Evolutionary conservation across 2,329 filamentous ascomycete genomes (phyloP), one percentile per base, ranked within the genome.

Genomic region (Calonectria henricotiae): DNA sequence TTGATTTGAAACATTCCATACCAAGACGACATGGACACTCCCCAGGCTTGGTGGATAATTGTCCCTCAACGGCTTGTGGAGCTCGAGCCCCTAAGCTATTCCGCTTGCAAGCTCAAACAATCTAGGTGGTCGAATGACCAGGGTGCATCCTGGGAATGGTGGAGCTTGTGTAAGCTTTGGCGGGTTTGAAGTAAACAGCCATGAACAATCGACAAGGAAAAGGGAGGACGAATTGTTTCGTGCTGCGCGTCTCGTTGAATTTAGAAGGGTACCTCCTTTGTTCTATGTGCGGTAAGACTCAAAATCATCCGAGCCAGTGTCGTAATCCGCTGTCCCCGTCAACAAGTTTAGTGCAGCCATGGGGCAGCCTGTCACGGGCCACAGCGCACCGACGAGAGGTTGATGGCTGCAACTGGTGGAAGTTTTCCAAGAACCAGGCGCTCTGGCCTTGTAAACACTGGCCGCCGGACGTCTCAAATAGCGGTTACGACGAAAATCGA

Each of bases 51-150:
- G 51, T 58, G 51, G 51, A 8, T 25, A 23, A 37, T 15, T 23
- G 4, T 15, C 23, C 51, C 32, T 23, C 51, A 13, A 58, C 32
- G 13, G 32, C 32, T 17, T 17, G 51, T 58, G 51, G 51, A 58
- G 51, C 51, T 58, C 11, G 51, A 58, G 51, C 51, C 51, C 51
- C 51, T 58, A 58, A 58, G 51, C 51, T 58, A 58, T 58, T 39
- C 51, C 51, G 51, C 51, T 58, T 58, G 35, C 35, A 58, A 32
- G 51, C 51, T 39, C 51, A 58, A 58, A 58, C 51, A 58, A 58
- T 20, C 51, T 37, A 46, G 43, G 43, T 12, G 43, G 43, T 46
- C 15, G 43, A 46, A 46, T 39, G 35, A 20, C 51, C 35, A 23
- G 51, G 51, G 51, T 39, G 32, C 20, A 15, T 8, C n/a, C 20